phyloP scores from a whole-genome alignment of 768 basidiomycete species.

The Amanita brunnescens region DNA sequence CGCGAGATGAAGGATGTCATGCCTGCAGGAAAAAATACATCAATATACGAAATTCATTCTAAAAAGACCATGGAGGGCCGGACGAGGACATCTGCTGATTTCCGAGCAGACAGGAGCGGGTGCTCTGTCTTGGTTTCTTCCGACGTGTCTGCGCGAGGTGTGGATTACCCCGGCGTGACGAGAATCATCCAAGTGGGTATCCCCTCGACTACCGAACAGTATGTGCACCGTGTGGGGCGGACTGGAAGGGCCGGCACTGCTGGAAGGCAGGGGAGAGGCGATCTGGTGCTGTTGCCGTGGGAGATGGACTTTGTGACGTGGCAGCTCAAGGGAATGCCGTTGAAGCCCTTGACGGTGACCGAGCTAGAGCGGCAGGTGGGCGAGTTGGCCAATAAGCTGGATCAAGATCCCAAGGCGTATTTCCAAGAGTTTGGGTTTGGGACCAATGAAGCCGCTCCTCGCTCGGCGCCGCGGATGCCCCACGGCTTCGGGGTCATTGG shows the following conservation, averaged over 20 bases:
- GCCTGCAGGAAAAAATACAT: slow-evolving; percentile 42
- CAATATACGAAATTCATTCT: slow-evolving; percentile 77
- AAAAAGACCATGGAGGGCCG: slow-evolving; percentile 56
- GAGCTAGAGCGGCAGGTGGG: slow-evolving; percentile 39
- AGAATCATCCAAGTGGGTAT: slow-evolving; percentile 89
- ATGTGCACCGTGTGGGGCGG: slow-evolving; percentile 80
- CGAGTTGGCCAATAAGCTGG: slow-evolving; percentile 37
- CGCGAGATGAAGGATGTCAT: slow-evolving; percentile 33
- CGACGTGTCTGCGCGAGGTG: slow-evolving; percentile 82
- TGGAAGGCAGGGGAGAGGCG: slow-evolving; percentile 52
- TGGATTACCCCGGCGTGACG: slow-evolving; percentile 85
- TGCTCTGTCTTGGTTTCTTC: slow-evolving; percentile 72
- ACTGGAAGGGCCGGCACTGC: slow-evolving; percentile 60
- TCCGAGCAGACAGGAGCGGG: slow-evolving; percentile 44
- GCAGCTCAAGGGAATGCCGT: slow-evolving; percentile 57
- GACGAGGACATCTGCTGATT: slow-evolving; percentile 45
- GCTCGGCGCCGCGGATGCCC: background rate
- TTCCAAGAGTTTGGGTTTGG: slow-evolving; percentile 12
- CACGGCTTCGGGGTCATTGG: background rate
- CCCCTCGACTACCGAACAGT: slow-evolving; percentile 59
- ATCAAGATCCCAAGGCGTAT: slow-evolving; percentile 32
- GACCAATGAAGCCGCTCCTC: background rate
- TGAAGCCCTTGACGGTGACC: slow-evolving; percentile 47
- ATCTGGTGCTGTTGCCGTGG: slow-evolving; percentile 74
- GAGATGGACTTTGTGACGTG: slow-evolving; percentile 61